Base-by-base conservation (phyloP, 192 early-diverging fungal species). In the Backusella luteola region DNA sequence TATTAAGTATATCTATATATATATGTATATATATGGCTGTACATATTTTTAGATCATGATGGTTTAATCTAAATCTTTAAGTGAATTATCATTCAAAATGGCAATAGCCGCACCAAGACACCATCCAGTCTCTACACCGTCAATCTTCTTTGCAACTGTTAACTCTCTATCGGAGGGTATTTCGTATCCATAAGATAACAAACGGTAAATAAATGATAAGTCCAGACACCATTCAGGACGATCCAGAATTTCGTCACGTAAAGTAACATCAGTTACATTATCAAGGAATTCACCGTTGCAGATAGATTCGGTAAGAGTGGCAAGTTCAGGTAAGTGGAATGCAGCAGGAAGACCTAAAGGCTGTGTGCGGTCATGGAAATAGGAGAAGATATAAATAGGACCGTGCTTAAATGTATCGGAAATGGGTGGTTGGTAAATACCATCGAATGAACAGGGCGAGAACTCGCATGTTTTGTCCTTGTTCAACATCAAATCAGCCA, bases 81-180 rank as follows among this genome's bases (percentile, higher is more conserved):
- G 41, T 9, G 66, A 67, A 19, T 38, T 67, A 67, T 79, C 78
- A 67, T 93, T 92, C 32, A 94, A 80, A 35, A 96, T 78, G 26
- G 91, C 86, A 73, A 96, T 88, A 19, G 94, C 89, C 2, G 93
- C 93, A n/a, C 95, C 95, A 34, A 96, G 79, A 79, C 90, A 91
- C 95, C 95, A 96, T 8, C 95, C 95, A 34, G 91, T 94, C 77
- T 96, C 94, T 26, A 93, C 88, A 23, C 90, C 93, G 66, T 91
- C 85, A 78, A 96, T 94, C 85, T 95, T 95, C 77, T 94, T 91
- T 17, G 92, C 88, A n/a, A 89, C 89, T 56, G 89, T 88, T 7
- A 96, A 77, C 1, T 78, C 76, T 29, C 93, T 81, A 67, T 87
- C 75, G 2, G 84, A 82, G 15, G 85, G 82, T 71, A 96, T 85